Conservation (phyloP, 169 alveolate genomes). For the Cryptosporidium felis region DNA sequence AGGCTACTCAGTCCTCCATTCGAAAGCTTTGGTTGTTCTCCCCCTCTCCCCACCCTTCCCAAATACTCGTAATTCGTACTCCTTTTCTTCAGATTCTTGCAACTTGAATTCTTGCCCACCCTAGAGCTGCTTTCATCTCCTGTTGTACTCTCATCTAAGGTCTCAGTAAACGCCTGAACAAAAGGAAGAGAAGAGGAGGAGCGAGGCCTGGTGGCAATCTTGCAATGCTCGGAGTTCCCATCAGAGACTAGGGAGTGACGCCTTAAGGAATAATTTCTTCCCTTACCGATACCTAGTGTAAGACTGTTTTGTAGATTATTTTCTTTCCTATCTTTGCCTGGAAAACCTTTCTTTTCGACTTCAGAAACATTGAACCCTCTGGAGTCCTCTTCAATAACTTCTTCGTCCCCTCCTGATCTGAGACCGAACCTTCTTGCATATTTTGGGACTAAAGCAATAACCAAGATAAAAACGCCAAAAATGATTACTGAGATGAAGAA, state of each 20-base stretch:
- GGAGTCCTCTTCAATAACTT: not conserved
- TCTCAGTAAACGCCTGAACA: slow-evolving; percentile 53
- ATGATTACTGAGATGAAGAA: slow-evolving; percentile 26
- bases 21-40: not conserved
- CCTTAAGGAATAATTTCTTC: slow-evolving; percentile 19
- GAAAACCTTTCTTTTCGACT: not conserved
- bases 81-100: slow-evolving; percentile 35
- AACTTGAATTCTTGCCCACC: not conserved
- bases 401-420: not conserved
- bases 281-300: not conserved
- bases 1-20: not conserved
- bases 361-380: not conserved
- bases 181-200: slow-evolving; percentile 67
- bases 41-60: not conserved
- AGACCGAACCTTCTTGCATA: slow-evolving; percentile 28
- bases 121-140: slow-evolving; percentile 51
- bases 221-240: slow-evolving; percentile 31
- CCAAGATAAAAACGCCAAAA: slow-evolving; percentile 24
- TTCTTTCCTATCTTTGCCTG: not conserved
- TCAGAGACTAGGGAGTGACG: slow-evolving; percentile 46
- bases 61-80: not conserved
- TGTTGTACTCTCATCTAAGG: slow-evolving; percentile 26
- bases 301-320: not conserved
- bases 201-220: slow-evolving; percentile 41
- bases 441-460: slow-evolving; percentile 13